Evolutionary conservation across 2,329 filamentous ascomycete species (phyloP).

Genomic region (Diaporthe nobilis): DNA sequence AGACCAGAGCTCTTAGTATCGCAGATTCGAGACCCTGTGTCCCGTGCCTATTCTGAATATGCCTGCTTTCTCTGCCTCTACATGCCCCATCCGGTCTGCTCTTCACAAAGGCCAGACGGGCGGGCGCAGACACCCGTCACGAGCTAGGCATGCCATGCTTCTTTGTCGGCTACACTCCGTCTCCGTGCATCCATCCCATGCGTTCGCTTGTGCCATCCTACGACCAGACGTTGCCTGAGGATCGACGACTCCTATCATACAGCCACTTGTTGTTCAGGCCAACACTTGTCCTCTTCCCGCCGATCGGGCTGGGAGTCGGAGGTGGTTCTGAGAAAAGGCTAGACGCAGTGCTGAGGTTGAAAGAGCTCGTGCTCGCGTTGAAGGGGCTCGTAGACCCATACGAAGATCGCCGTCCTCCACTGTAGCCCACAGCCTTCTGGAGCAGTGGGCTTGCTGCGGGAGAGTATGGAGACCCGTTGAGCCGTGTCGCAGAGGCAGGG

Average conservation of each 20-base stretch:
- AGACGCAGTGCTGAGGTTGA: constrained; percentile 63
- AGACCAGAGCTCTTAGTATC: background rate
- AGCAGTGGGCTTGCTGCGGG: constrained; percentile 68
- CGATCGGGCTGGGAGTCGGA: constrained; percentile 76
- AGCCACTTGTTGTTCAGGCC: constrained; percentile 94
- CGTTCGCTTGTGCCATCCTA: background rate
- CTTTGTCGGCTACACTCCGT: background rate
- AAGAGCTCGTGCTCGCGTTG: constrained; percentile 62
- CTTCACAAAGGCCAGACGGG: background rate
- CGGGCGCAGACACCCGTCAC: background rate
- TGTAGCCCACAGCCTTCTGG: constrained; percentile 74
- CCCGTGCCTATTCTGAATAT: background rate
- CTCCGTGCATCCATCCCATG: background rate
- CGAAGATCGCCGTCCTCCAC: constrained; percentile 73
- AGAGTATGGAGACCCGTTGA: constrained; percentile 63
- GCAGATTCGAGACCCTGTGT: background rate
- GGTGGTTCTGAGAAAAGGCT: constrained; percentile 70
- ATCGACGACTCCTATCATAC: constrained; percentile 83
- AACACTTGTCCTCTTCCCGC: constrained; percentile 79
- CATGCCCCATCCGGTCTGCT: background rate
- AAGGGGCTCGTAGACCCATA: constrained; percentile 67
- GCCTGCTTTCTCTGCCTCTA: background rate
- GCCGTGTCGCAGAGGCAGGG: constrained; percentile 48
- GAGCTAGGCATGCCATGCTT: background rate
- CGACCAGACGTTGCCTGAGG: constrained; percentile 60